Evolutionary conservation across 345 rosid genomes (phyloP).

Genomic region (Leavenworthia alabamica): DNA sequence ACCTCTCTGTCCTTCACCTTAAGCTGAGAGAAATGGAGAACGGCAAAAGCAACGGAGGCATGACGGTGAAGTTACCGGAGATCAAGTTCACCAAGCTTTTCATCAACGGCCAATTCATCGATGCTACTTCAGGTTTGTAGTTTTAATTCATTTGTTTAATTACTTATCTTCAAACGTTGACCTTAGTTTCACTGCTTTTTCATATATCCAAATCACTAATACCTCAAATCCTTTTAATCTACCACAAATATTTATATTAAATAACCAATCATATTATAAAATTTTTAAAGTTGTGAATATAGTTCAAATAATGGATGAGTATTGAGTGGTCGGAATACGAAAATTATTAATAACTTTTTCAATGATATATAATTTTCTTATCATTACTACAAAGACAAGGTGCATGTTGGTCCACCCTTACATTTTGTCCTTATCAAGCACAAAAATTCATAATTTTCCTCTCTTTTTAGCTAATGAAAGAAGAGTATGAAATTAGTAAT

Average conservation of each 20-base stretch:
- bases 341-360: not conserved
- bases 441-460: not conserved
- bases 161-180: slow-evolving; percentile 12
- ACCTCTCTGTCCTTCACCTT: not conserved
- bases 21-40: slow-evolving; percentile 30
- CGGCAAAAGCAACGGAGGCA: slow-evolving; percentile 34
- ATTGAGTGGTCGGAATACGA: not conserved
- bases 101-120: slow-evolving; percentile 61
- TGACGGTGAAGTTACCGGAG: slow-evolving; percentile 34
- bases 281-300: too few relatives aligned
- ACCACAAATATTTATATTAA: not conserved
- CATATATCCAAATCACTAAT: not conserved
- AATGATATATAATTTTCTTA: not conserved
- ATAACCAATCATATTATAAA: too few relatives aligned
- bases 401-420: slow-evolving; percentile 5
- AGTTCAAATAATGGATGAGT: not conserved
- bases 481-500: not conserved
- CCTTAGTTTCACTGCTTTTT: not conserved
- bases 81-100: slow-evolving; percentile 61
- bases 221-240: not conserved
- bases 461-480: not conserved
- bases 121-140: slow-evolving; percentile 49
- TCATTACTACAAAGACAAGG: not conserved
- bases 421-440: slow-evolving; percentile 2
- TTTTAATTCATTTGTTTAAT: not conserved